Evolutionary conservation across 1,284 basidiomycete species (phyloP).

Genomic region (Puccinia hordei): DNA sequence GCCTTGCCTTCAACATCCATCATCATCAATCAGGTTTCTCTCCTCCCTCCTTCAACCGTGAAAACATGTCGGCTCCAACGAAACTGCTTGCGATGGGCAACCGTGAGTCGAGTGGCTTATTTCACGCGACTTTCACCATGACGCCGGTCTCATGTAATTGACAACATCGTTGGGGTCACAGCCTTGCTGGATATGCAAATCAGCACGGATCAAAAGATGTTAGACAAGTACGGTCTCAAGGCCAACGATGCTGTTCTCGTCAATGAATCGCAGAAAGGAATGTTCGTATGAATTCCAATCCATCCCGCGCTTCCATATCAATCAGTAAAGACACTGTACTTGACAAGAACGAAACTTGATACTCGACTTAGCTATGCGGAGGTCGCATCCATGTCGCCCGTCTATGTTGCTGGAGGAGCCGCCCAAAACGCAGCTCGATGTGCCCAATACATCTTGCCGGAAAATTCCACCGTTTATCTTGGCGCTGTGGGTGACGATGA

Average conservation of each 20-base stretch:
- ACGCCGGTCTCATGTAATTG: not conserved
- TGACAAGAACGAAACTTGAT: not conserved
- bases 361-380: constrained; percentile 34
- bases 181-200: constrained; percentile 61
- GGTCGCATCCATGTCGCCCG: constrained; percentile 56
- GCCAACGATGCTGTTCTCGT: constrained; percentile 96
- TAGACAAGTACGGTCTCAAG: constrained; percentile 89
- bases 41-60: no score
- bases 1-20: no score
- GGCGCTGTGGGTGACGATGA: constrained; percentile 92
- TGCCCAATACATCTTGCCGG: constrained; percentile 79
- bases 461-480: constrained; percentile 88
- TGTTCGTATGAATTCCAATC: constrained; percentile 65
- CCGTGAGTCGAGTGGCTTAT: constrained; percentile 53
- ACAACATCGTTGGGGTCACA: not conserved
- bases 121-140: not conserved
- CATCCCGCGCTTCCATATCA: not conserved
- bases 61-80: constrained; percentile 46
- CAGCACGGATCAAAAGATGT: constrained; percentile 73
- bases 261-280: constrained; percentile 78
- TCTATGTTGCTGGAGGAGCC: constrained; percentile 94
- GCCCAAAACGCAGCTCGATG: constrained; percentile 89
- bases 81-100: constrained; percentile 58
- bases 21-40: no score
- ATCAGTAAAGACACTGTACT: constrained; percentile 18